Evolutionary conservation across 805 yeast genomes (phyloP).

Genomic region (Saccharomycopsis sp.): DNA sequence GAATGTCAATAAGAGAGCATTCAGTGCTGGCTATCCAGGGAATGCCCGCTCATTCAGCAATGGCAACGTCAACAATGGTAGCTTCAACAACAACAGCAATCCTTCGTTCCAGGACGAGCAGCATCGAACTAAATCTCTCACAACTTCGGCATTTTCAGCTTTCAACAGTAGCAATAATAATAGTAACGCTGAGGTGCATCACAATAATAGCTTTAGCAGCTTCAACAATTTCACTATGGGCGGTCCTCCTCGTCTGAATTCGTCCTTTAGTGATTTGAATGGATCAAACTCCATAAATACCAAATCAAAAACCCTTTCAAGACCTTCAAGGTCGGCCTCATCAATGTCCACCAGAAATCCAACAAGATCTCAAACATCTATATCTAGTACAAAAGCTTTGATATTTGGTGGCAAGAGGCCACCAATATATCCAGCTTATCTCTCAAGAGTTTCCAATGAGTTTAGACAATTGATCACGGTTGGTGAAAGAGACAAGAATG

Average conservation of each 20-base stretch:
- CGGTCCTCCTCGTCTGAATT: not conserved
- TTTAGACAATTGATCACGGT: constrained; percentile 62
- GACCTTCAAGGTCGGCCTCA: constrained; percentile 14
- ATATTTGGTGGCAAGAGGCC: constrained; percentile 32
- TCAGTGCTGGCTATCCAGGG: constrained; percentile 6
- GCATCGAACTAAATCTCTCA: constrained; percentile 12
- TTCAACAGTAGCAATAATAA: constrained; percentile 1
- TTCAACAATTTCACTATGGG: not conserved
- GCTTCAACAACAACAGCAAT: not conserved
- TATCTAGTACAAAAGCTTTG: constrained; percentile 6
- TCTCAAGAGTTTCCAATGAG: constrained; percentile 74
- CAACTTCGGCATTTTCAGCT: constrained; percentile 1
- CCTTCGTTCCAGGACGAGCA: too few relatives aligned
- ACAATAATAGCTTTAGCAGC: not conserved
- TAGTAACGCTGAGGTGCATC: not conserved
- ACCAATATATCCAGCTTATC: constrained; percentile 77
- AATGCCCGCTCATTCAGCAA: constrained; percentile 1
- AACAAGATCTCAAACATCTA: constrained; percentile 7
- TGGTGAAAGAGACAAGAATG: constrained; percentile 81
- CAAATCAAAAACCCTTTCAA: constrained; percentile 2
- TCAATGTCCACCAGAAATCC: constrained; percentile 4
- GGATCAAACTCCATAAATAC: not conserved
- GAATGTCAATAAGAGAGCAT: constrained; percentile 4
- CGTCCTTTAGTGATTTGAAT: not conserved
- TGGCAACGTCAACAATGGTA: not conserved